These are phyloP conservation scores for Capsicum chinense DNA, from an alignment of 257 asterid genomes.

Conservation along the genomic window DNA sequence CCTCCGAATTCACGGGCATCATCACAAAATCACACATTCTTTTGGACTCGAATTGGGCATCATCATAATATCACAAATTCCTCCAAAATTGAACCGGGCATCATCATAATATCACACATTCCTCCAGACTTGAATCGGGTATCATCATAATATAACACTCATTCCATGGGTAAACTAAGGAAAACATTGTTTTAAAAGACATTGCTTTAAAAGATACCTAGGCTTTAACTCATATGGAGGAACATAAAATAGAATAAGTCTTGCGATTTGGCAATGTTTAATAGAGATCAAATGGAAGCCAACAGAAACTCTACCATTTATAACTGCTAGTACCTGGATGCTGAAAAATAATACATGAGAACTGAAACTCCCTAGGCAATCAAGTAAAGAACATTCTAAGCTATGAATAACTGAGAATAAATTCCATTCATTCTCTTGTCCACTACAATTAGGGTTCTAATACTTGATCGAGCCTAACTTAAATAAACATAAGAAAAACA, in stretches of 20 bases:
- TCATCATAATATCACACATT: too few species aligned
- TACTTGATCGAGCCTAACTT: neutral
- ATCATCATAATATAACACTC: neutral
- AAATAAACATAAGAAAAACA: slow-evolving; percentile 5
- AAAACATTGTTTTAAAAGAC: neutral
- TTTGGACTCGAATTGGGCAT: too few species aligned
- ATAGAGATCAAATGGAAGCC: slow-evolving; percentile 7
- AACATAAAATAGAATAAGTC: neutral
- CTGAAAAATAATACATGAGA: neutral
- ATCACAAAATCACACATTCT: too few species aligned
- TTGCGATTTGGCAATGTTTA: neutral
- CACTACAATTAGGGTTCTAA: neutral
- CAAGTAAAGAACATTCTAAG: neutral
- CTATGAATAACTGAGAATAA: neutral
- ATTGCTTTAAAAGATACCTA: neutral
- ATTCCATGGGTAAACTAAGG: neutral
- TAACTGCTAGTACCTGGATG: neutral
- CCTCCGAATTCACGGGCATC: too few species aligned
- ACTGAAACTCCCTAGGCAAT: neutral
- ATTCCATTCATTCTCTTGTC: neutral
- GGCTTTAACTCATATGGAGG: neutral
- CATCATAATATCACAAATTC: too few species aligned
- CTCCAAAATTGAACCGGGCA: too few species aligned
- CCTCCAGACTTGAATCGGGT: too few species aligned
- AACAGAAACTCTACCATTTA: neutral